A percentile compares a stretch with the other conserved stretches of the same genome.
Conservation (phyloP, 768 basidiomycete species). For the Coprinellus aureogranulatus region DNA sequence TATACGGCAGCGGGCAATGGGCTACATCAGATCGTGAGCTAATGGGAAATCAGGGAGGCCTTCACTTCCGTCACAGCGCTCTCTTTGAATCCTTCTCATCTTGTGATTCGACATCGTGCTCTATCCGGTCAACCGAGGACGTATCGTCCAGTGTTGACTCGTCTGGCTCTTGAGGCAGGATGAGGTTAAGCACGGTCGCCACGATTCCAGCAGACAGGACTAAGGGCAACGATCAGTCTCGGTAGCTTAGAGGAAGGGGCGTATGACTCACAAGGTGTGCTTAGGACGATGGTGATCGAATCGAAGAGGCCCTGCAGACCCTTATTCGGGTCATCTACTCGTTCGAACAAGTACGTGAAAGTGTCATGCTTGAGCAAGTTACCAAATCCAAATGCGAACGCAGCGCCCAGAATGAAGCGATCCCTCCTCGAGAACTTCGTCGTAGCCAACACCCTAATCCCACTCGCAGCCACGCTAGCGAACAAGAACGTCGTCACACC, state of each 20-base stretch:
- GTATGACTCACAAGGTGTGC: slow-evolving; percentile 68
- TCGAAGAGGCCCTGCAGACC: slow-evolving; percentile 69
- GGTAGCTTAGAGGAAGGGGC: background rate
- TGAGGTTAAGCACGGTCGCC: slow-evolving; percentile 54
- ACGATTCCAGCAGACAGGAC: slow-evolving; percentile 59
- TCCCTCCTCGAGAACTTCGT: slow-evolving; percentile 60
- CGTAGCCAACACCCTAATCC: slow-evolving; percentile 66
- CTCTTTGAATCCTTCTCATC: background rate
- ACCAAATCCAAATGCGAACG: slow-evolving; percentile 67
- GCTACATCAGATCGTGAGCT: too few relatives aligned
- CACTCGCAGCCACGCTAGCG: slow-evolving; percentile 68
- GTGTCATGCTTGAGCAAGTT: slow-evolving; percentile 65
- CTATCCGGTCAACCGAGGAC: slow-evolving; percentile 23
- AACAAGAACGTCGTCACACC: slow-evolving; percentile 89
- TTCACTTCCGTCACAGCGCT: background rate
- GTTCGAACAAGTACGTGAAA: slow-evolving; percentile 69
- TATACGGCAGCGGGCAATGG: too few relatives aligned
- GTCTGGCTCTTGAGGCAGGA: slow-evolving; percentile 43
- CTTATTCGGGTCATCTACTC: slow-evolving; percentile 47
- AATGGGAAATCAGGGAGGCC: too few relatives aligned
- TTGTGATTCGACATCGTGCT: slow-evolving; percentile 9
- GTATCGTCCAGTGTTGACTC: slow-evolving; percentile 18
- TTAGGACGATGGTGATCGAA: slow-evolving; percentile 76
- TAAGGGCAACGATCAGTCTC: slow-evolving; percentile 21
- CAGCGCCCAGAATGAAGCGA: slow-evolving; percentile 67